A percentile compares a stretch with the other conserved stretches of the same genome.
Conservation (phyloP, 495 filamentous ascomycete species). For the Hyaloscypha hepaticicola region DNA sequence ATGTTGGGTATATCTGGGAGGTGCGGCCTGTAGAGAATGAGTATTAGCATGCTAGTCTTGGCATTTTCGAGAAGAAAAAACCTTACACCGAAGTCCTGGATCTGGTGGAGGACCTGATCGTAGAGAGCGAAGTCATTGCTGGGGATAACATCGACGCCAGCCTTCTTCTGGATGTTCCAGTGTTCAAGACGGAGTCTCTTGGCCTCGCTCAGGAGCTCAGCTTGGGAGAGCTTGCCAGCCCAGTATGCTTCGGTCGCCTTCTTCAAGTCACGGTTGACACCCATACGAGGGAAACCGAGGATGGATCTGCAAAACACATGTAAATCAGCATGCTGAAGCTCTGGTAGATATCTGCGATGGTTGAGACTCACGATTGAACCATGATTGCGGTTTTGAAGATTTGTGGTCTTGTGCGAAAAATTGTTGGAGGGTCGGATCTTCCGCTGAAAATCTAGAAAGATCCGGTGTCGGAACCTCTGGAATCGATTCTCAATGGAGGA, state of each 20-base stretch:
- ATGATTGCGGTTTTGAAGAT: constrained; percentile 52
- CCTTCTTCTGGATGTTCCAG: constrained; percentile 99
- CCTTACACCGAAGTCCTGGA: constrained; percentile 96
- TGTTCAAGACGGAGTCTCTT: constrained; percentile 94
- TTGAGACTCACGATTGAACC: constrained; percentile 69
- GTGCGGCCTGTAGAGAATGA: constrained; percentile 60
- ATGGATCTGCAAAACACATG: constrained; percentile 49
- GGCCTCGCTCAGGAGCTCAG: constrained; percentile 85
- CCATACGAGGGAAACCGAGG: constrained; percentile 92
- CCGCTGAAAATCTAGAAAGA: constrained; percentile 5
- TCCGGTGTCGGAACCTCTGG: not conserved
- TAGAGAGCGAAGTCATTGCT: constrained; percentile 99
- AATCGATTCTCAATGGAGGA: not conserved
- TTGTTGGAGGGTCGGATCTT: not conserved
- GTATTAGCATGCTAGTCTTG: constrained; percentile 21
- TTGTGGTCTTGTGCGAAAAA: constrained; percentile 2
- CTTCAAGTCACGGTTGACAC: constrained; percentile 97
- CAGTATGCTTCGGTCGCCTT: constrained; percentile 99
- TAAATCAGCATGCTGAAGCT: constrained; percentile 31
- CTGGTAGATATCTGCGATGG: not conserved
- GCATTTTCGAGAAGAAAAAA: constrained; percentile 23
- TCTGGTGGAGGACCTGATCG: constrained; percentile 97
- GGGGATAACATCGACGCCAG: constrained; percentile 93
- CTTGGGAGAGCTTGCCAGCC: constrained; percentile 86
- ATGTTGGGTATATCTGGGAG: constrained; percentile 85